Conservation (phyloP, 768 basidiomycete genomes). For the Leccinum rimulosum region DNA sequence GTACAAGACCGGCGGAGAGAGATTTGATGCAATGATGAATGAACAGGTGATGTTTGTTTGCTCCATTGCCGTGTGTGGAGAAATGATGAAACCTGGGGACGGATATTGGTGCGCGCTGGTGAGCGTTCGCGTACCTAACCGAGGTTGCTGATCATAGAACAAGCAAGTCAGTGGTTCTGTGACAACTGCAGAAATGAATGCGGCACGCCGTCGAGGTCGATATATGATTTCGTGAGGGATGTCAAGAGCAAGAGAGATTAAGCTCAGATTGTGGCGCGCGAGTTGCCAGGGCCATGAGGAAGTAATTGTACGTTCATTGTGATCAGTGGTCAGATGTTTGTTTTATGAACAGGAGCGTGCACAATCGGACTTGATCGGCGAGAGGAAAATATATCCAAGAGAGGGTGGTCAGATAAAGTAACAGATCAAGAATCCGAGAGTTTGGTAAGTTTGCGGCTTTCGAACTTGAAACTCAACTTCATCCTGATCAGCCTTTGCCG, state of each 20-base stretch:
- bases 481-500: constrained; percentile 30
- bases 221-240: constrained; percentile 2
- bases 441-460: constrained; percentile 30
- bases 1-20: not conserved
- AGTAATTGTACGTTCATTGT: constrained; percentile 16
- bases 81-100: constrained; percentile 3
- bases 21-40: not conserved
- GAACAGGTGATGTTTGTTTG: not conserved
- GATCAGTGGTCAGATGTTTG: constrained; percentile 9
- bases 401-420: constrained; percentile 28
- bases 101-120: not conserved
- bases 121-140: constrained; percentile 18
- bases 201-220: constrained; percentile 5
- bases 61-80: not conserved
- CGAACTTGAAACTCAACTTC: constrained; percentile 34
- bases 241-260: constrained; percentile 3
- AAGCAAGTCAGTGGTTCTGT: not conserved
- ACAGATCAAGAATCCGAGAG: constrained; percentile 25
- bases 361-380: constrained; percentile 36
- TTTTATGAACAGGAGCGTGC: constrained; percentile 11
- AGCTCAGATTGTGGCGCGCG: constrained; percentile 10
- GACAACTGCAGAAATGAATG: not conserved
- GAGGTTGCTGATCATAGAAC: constrained; percentile 3
- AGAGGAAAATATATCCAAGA: constrained; percentile 28
- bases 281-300: constrained; percentile 16